Percentiles rank a stretch among this genome's conserved stretches.
Conservation (phyloP, 176 grass and related monocot species). For the Carex scoparia region DNA sequence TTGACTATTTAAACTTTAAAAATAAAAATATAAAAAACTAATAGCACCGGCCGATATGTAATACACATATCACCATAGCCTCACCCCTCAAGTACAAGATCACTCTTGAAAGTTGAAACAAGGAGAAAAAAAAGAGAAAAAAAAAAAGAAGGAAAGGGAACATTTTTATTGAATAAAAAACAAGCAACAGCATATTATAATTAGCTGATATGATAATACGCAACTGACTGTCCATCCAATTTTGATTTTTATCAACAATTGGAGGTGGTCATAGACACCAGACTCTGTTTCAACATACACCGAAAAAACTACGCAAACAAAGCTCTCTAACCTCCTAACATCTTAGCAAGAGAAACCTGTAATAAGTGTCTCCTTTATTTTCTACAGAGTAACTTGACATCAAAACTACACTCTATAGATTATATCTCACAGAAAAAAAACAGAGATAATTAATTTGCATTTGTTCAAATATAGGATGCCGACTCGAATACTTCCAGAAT, state of each 20-base stretch:
- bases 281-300: conserved; percentile 6
- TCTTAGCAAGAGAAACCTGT: conserved; percentile 29
- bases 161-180: background rate
- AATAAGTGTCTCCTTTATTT: conserved; percentile 35
- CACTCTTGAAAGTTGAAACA: background rate
- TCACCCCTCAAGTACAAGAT: background rate
- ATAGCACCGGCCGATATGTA: background rate
- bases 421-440: conserved; percentile 23
- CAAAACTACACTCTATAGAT: conserved; percentile 6
- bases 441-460: conserved; percentile 41
- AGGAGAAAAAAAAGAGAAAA: background rate
- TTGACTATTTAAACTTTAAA: too few species aligned
- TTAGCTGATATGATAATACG: conserved; percentile 1
- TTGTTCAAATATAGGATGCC: conserved; percentile 34
- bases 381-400: conserved; percentile 12
- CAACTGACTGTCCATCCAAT: background rate
- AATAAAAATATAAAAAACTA: background rate
- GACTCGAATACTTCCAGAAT: background rate
- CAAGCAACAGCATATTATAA: background rate
- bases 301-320: conserved; percentile 22
- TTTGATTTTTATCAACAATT: background rate
- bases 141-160: background rate
- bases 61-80: too few species aligned
- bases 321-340: conserved; percentile 33
- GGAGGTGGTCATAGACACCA: background rate